Base-by-base conservation (phyloP, 2,329 filamentous ascomycete species). In the Exophiala spinifera region DNA sequence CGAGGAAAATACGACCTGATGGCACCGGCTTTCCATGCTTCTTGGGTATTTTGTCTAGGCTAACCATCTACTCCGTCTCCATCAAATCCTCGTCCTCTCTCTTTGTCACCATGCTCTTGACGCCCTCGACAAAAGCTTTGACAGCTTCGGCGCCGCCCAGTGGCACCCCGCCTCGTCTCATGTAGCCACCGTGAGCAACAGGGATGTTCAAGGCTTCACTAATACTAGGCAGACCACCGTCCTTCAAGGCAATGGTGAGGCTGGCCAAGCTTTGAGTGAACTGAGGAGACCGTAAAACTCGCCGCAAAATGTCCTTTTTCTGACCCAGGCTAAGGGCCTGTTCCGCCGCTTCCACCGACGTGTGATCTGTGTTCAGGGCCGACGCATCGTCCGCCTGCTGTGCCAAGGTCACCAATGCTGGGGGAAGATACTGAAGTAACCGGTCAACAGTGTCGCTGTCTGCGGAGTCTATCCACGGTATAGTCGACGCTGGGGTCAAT, bases 191-290 rank as follows among this genome's bases (percentile, higher is more conserved):
- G 67, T 96, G 90, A 66, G 87, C 81, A 17, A 99, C 83, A 63
- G 84, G 83, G 55, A 97, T 82, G 5, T 85, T 82, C 36, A 99
- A 76, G 3, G 91, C 92, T 65, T 95, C 91, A 5, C 90, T 87
- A 60, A 99, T 87, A 64, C 86, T 95, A 3, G 92, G 91, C 53
- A 99, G 73, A 0, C 92, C 94, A 11, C 94, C 94, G 64, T 97
- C 92, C 53, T 91, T 80, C 51, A 99, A 76, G 11, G 94, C 94
- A 71, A 91, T 84, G 0, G 91, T 96, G 63, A 99, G 74, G 67
- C 88, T 94, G 0, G 84, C 83, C 36, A 96, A 74, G 62, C 89
- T 92, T 70, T 97, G 94, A 57, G 84, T 83, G 66, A 99, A 91
- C 67, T 99, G 94, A 15, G 94, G 92, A 61, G 89, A 95, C 60